Evolutionary conservation across 306 rosid genomes (phyloP), one percentile per base, ranked within the genome.

Genomic region (cucumber (Cucumis sativus)): DNA sequence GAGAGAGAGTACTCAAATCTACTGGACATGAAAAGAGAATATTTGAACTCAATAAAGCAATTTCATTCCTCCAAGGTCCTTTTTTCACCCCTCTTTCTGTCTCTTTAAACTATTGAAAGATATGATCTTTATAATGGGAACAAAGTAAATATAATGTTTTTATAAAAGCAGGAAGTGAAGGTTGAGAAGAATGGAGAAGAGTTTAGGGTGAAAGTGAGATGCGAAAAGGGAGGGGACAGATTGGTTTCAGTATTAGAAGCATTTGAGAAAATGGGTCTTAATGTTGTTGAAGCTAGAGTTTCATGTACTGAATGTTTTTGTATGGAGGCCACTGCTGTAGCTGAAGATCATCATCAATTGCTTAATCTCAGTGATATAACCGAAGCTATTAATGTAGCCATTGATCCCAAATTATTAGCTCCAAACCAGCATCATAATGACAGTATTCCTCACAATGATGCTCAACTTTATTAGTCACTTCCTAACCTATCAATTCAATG

Each of bases 201-300:
- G 60, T 84, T 89, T 76, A 77, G 14, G 60, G 90, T 90, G 59
- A 93, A 80, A 78, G 82, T 91, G 40, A 86, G 64, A 2, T 88
- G 92, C 51, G 92, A 88, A 84, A 85, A 90, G 65, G 87, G 86
- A 75, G 86, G 82, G 61, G 89, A 83, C 14, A 88, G 83, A 79
- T 80, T 91, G 80, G 97, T 91, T n/a, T 74, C 89, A 0, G 81
- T 93, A 69, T 68, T 93, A 55, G 90, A 87, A 68, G 91, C 84
- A 0, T 85, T 91, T 68, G 98, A 93, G 7, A 84, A 86, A 72
- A 86, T 87, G 88, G 78, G 88, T 77, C 78, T 93, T 20, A 80
- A 83, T 79, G 96, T 93, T 77, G 17, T 81, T 73, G 81, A 87
- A 82, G 97, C 97, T 3, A 91, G 57, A 83, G 97, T 93, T 84